phyloP scores from a whole-genome alignment of 2,329 filamentous ascomycete species.

The Fusarium sacchari region DNA sequence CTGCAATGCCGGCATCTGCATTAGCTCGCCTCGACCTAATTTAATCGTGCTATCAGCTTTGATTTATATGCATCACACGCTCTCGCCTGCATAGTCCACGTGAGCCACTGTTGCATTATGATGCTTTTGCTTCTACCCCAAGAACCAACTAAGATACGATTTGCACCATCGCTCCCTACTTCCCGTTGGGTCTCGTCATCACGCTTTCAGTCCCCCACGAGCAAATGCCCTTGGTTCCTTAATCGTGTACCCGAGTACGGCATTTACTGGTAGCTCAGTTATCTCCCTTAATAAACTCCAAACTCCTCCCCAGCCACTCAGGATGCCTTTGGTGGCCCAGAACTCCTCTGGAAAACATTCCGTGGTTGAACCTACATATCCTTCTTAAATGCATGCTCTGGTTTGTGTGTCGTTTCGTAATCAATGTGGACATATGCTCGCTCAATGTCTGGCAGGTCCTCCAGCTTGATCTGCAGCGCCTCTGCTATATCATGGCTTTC shows the following conservation, averaged over 20 bases:
- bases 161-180: not conserved
- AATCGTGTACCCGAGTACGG: constrained; percentile 1
- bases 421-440: constrained; percentile 96
- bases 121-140: not conserved
- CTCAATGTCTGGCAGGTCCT: constrained; percentile 91
- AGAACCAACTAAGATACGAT: constrained; percentile 11
- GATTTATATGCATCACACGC: constrained; percentile 20
- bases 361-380: constrained; percentile 55
- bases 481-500: constrained; percentile 94
- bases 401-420: constrained; percentile 95
- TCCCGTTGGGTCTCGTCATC: not conserved
- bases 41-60: constrained; percentile 15
- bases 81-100: constrained; percentile 21
- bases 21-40: constrained; percentile 15
- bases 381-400: constrained; percentile 78
- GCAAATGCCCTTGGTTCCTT: not conserved
- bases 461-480: constrained; percentile 91
- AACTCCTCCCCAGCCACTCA: constrained; percentile 9
- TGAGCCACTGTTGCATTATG: constrained; percentile 26
- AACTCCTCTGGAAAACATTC: constrained; percentile 14
- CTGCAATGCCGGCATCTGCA: constrained; percentile 28
- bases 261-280: constrained; percentile 20
- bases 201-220: not conserved
- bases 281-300: not conserved
- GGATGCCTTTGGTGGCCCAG: not conserved